phyloP scores from a whole-genome alignment of 179 eudicot species.

The Silene coronaria region DNA sequence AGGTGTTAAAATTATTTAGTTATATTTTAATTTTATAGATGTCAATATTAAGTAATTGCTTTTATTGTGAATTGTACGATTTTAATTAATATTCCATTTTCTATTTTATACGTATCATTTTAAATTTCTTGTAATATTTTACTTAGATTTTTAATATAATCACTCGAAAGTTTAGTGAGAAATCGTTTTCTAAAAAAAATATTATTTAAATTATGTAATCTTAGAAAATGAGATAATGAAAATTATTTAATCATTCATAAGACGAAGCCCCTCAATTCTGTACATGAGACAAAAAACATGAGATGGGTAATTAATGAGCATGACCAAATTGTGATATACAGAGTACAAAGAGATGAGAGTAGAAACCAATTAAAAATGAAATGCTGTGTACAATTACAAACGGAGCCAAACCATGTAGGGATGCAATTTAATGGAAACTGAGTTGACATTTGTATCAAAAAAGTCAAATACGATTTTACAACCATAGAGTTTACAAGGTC shows the following conservation, averaged over 20 bases:
- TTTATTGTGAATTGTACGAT: no score
- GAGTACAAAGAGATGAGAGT: no score
- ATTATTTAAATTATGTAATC: neutral
- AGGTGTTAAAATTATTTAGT: no score
- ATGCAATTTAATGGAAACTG: constrained; percentile 6
- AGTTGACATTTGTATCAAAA: constrained; percentile 15
- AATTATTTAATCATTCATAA: neutral
- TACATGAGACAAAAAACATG: constrained; percentile 6
- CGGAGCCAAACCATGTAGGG: constrained; percentile 16
- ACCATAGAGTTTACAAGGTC: constrained; percentile 17
- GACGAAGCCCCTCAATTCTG: neutral
- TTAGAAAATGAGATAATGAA: neutral
- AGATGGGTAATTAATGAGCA: neutral
- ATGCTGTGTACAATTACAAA: neutral
- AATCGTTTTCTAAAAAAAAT: no score
- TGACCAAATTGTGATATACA: neutral
- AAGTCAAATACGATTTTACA: constrained; percentile 7
- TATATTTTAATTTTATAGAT: no score
- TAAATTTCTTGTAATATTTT: no score
- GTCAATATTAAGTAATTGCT: no score
- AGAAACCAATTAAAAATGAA: neutral
- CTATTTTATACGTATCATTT: no score
- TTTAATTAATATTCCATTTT: no score
- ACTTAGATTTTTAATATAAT: no score
- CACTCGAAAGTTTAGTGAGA: neutral